phyloP scores from a whole-genome alignment of 805 yeast species.

The Ogataea corticis region DNA sequence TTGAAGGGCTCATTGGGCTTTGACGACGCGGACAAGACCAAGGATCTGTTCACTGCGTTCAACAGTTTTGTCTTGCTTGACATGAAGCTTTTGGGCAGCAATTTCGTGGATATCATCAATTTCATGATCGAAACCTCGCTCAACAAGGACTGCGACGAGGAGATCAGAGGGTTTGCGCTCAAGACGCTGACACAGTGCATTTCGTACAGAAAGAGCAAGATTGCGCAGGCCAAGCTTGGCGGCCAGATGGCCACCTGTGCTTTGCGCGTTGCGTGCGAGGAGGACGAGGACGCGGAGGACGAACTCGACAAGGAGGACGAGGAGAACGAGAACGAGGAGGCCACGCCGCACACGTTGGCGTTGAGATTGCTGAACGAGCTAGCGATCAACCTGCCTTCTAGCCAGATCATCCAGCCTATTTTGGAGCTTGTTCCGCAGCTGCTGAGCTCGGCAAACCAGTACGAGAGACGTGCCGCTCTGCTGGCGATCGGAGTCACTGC shows the following conservation, averaged over 20 bases:
- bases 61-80: conserved; percentile 78
- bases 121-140: conserved; percentile 75
- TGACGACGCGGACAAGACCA: conserved; percentile 72
- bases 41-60: conserved; percentile 79
- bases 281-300: conserved; percentile 72
- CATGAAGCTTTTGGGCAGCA: conserved; percentile 74
- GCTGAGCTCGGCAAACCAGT: conserved; percentile 62
- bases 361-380: conserved; percentile 76
- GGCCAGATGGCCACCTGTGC: conserved; percentile 75
- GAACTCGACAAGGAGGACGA: conserved; percentile 80
- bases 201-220: conserved; percentile 76
- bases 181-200: conserved; percentile 81
- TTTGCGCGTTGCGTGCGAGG: conserved; percentile 74
- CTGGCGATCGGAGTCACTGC: conserved; percentile 80
- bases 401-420: conserved; percentile 83
- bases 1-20: conserved; percentile 69
- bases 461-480: conserved; percentile 85
- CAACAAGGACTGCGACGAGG: conserved; percentile 70
- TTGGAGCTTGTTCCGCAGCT: conserved; percentile 61
- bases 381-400: conserved; percentile 85
- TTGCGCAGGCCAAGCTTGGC: conserved; percentile 79
- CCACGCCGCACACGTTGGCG: conserved; percentile 73
- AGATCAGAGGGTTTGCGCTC: conserved; percentile 77
- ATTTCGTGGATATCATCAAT: conserved; percentile 65
- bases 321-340: conserved; percentile 92